Base-by-base conservation (phyloP, 2,329 filamentous ascomycete genomes). In the Chrysoporthe puriensis region DNA sequence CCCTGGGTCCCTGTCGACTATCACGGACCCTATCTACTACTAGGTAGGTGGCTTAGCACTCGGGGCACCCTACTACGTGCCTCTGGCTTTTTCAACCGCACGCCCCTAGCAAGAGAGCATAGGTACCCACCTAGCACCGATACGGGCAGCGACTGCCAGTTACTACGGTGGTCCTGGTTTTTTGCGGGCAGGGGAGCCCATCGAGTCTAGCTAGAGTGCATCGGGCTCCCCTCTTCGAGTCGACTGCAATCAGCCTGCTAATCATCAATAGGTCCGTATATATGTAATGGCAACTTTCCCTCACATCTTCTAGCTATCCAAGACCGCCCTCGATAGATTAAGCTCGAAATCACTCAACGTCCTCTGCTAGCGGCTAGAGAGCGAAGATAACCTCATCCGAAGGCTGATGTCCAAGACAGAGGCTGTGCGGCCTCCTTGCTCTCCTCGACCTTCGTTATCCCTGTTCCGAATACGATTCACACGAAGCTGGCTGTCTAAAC, bases 71-170 rank as follows among this genome's bases (percentile, higher is more conserved):
- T 56, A 56, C 13, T 58, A 42, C 16, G 56, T 40, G 54, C 56
- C 36, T 44, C 57, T 54, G 32, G 54, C 54, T 57, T 44, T 34
- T 26, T 42, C 34, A 44, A n/a, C 58, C n/a, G 26, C 58, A 44
- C 42, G 42, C 58, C 42, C 58, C 58, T n/a, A 59, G 36, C 34
- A 21, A 42, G 13, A 42, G 13, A 43, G 40, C 36, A 42, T 42
- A 59, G 36, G 57, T 42, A 60, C n/a, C 57, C 40, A 60, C n/a
- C 54, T 57, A 57, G 54, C 52, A 40, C 26, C 52, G 54, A 40
- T 57, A 57, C 16, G 32, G 26, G 34, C 32, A 16, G 18, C 14
- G 34, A 57, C 14, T 40, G 54, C 54, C 8, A 34, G 32, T 13
- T 40, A 57, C 50, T 52, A 32, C 14, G 48, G 48, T 52, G 21